phyloP scores from a whole-genome alignment of 495 filamentous ascomycete genomes.

The Evansstolkia leycettana region DNA sequence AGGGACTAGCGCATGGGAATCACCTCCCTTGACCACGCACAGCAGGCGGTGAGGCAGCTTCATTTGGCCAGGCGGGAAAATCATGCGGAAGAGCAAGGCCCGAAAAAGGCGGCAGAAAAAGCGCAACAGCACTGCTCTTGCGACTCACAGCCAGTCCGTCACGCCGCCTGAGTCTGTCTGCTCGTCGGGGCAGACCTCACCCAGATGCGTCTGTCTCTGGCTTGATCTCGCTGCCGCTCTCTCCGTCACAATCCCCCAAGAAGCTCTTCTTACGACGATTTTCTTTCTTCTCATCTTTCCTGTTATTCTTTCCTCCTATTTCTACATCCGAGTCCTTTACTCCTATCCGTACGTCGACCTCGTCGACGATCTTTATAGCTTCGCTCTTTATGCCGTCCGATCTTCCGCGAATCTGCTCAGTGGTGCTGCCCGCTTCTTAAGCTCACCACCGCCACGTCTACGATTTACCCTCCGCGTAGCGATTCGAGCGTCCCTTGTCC shows the following conservation, averaged over 20 bases:
- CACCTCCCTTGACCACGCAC: too few relatives aligned
- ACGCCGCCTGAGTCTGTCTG: too few relatives aligned
- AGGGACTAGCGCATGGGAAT: too few relatives aligned
- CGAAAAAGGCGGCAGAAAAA: not conserved
- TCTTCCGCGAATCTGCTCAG: conserved; percentile 20
- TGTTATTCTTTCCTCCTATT: not conserved
- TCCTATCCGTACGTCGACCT: not conserved
- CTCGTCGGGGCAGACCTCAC: conserved; percentile 1
- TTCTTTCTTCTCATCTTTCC: conserved; percentile 1
- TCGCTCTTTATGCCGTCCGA: conserved; percentile 20
- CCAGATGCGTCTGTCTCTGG: conserved; percentile 1
- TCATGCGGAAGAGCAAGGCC: too few relatives aligned
- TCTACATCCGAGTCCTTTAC: not conserved
- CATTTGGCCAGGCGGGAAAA: too few relatives aligned
- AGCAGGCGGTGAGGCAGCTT: too few relatives aligned
- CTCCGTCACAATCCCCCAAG: too few relatives aligned
- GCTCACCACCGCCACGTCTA: conserved; percentile 18
- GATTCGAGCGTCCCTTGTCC: conserved; percentile 8
- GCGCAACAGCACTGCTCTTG: too few relatives aligned
- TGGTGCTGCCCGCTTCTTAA: conserved; percentile 29
- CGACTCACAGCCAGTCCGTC: too few relatives aligned
- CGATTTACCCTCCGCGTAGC: too few relatives aligned
- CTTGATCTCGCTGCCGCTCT: conserved; percentile 17
- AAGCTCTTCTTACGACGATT: conserved; percentile 5
- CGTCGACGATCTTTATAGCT: not conserved